Conservation (phyloP, 768 basidiomycete species). For the Tricholoma hemisulphureum region DNA sequence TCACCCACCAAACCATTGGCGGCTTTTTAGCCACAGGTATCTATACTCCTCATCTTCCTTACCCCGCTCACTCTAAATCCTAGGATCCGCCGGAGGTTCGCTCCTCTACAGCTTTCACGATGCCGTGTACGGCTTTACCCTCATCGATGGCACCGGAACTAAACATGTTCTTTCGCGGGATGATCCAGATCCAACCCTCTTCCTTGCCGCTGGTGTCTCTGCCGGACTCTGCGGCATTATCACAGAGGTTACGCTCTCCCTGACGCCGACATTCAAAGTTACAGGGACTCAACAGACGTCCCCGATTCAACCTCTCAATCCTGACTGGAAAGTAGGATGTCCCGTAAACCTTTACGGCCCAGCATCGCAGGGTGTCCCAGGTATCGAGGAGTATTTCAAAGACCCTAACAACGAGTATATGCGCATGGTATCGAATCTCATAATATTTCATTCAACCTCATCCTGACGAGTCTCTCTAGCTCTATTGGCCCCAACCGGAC, state of each 20-base stretch:
- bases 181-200: neutral
- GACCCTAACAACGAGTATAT: conserved; percentile 2
- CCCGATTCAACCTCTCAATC: neutral
- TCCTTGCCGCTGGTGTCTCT: neutral
- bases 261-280: neutral
- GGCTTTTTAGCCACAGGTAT: neutral
- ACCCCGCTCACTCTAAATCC: neutral
- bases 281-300: neutral
- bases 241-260: conserved; percentile 1
- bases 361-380: neutral
- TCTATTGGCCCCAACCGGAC: conserved; percentile 3
- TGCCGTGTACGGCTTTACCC: conserved; percentile 1
- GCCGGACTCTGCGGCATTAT: conserved; percentile 5
- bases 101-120: neutral
- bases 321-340: neutral
- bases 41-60: neutral
- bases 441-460: neutral
- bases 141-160: conserved; percentile 3
- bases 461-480: neutral
- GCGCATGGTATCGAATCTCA: neutral
- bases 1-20: neutral
- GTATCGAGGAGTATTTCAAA: neutral
- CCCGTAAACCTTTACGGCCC: neutral
- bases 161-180: neutral
- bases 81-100: neutral